phyloP scores from a whole-genome alignment of 345 rosid species.

The Syzygium aromaticum region DNA sequence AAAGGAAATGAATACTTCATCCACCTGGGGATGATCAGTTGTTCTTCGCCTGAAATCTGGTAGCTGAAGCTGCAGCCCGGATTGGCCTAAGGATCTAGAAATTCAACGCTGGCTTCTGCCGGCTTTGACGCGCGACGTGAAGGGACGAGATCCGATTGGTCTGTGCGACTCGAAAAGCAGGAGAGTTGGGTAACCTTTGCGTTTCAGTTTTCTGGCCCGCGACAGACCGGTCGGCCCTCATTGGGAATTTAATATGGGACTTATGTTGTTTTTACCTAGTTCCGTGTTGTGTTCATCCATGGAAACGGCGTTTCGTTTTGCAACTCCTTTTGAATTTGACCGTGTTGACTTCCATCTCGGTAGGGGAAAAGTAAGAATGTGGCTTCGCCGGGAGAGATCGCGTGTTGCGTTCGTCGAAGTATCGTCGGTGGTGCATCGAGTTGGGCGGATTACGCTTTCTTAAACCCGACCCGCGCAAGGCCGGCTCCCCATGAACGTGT shows the following conservation, averaged over 20 bases:
- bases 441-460: neutral
- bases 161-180: neutral
- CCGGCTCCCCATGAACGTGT: neutral
- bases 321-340: too few species aligned
- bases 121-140: rapidly evolving
- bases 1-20: too few species aligned
- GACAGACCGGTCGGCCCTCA: neutral
- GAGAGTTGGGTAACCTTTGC: neutral
- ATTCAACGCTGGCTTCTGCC: neutral
- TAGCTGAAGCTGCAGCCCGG: neutral
- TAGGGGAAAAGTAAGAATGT: too few species aligned
- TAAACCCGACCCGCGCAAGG: neutral
- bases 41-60: neutral
- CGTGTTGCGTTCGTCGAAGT: too few species aligned
- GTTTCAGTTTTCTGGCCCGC: neutral
- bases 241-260: neutral
- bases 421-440: too few species aligned
- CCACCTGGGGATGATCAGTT: neutral
- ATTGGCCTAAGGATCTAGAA: neutral
- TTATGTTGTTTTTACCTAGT: neutral
- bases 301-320: neutral
- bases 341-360: too few species aligned
- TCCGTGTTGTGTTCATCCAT: neutral
- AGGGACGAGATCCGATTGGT: neutral
- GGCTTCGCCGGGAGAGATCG: too few species aligned